Evolutionary conservation across 2,329 filamentous ascomycete species (phyloP).

Genomic region (Colletotrichum graminicola): DNA sequence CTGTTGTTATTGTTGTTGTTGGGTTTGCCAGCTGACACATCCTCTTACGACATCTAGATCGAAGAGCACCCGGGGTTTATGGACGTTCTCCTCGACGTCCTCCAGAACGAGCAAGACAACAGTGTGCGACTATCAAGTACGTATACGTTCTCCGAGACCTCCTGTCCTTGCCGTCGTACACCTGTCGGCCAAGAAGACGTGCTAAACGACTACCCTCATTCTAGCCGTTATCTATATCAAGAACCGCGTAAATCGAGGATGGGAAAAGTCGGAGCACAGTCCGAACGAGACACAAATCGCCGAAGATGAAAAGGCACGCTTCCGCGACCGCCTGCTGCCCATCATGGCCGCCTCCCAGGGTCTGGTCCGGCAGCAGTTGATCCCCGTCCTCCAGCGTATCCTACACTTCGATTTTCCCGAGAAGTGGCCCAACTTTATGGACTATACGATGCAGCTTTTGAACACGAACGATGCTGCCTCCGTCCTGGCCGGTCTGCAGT

Average conservation of each 20-base stretch:
- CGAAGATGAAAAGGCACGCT: slow-evolving; percentile 88
- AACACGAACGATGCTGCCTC: slow-evolving; percentile 87
- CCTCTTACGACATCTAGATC: slow-evolving; percentile 68
- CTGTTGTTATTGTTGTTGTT: slow-evolving; percentile 41
- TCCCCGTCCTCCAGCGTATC: slow-evolving; percentile 95
- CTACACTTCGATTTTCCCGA: slow-evolving; percentile 95
- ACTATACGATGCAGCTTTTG: slow-evolving; percentile 89
- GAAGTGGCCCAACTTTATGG: slow-evolving; percentile 94
- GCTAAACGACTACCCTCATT: slow-evolving; percentile 39
- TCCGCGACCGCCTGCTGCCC: slow-evolving; percentile 89
- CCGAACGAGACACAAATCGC: slow-evolving; percentile 80
- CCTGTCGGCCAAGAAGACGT: slow-evolving; percentile 1
- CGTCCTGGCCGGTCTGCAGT: slow-evolving; percentile 94
- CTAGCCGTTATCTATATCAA: slow-evolving; percentile 97
- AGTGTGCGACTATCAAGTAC: slow-evolving; percentile 90
- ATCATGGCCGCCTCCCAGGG: slow-evolving; percentile 85
- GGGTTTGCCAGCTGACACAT: slow-evolving; percentile 35
- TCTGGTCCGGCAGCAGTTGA: slow-evolving; percentile 89
- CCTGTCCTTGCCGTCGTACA: slow-evolving; percentile 14
- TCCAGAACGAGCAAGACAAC: slow-evolving; percentile 88
- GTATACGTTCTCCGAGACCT: slow-evolving; percentile 50
- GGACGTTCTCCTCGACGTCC: slow-evolving; percentile 89
- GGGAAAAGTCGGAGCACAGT: slow-evolving; percentile 82
- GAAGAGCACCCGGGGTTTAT: slow-evolving; percentile 92
- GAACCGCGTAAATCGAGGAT: slow-evolving; percentile 94